Conservation (phyloP, 805 yeast genomes). For the Clavispora asparagi region DNA sequence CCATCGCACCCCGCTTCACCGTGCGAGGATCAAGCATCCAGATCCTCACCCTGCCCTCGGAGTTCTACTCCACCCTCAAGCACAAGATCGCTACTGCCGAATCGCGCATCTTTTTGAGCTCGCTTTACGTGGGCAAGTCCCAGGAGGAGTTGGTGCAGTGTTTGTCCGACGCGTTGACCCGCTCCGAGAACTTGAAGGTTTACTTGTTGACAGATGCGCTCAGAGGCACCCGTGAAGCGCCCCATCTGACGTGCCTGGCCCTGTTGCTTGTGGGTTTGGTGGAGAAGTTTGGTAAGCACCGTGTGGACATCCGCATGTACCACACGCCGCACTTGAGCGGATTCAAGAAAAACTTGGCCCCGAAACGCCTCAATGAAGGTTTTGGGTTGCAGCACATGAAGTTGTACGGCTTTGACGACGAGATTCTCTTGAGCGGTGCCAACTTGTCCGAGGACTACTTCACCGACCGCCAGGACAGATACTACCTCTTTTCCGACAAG, state of each 20-base stretch:
- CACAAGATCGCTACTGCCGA: conserved; percentile 58
- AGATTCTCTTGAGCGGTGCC: conserved; percentile 85
- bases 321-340: conserved; percentile 86
- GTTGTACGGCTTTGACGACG: conserved; percentile 90
- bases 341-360: conserved; percentile 56
- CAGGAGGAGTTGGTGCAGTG: conserved; percentile 72
- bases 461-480: conserved; percentile 91
- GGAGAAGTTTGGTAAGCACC: conserved; percentile 52
- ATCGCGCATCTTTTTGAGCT: conserved; percentile 68
- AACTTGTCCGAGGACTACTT: conserved; percentile 89
- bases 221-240: conserved; percentile 91
- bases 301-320: conserved; percentile 79
- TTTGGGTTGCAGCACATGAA: conserved; percentile 97
- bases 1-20: conserved; percentile 64
- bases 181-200: conserved; percentile 60
- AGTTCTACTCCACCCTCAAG: conserved; percentile 66
- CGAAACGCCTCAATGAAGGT: conserved; percentile 85
- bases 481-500: conserved; percentile 61
- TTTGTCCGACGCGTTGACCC: conserved; percentile 52
- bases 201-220: conserved; percentile 79
- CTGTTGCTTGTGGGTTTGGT: conserved; percentile 63
- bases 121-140: conserved; percentile 79
- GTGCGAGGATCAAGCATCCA: conserved; percentile 52
- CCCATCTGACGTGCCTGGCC: conserved; percentile 65
- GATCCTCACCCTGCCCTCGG: conserved; percentile 59